These are phyloP conservation scores for Backusella morwellensis DNA, from an alignment of 192 early-diverging fungal species.

Conservation along the genomic window DNA sequence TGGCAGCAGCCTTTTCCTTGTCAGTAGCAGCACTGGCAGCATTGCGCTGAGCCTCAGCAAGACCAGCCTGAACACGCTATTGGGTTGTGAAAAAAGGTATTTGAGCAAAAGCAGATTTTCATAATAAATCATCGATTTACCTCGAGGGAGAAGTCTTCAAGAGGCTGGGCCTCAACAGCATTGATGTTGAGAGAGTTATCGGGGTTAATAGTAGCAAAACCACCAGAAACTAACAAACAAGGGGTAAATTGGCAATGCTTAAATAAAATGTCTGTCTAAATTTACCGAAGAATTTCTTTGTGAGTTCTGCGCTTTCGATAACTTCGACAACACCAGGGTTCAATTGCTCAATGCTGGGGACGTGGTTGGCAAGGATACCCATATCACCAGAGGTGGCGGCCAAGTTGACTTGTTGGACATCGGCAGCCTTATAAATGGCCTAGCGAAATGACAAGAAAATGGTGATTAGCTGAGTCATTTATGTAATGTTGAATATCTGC, in stretches of 20 bases:
- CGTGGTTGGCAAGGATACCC: conserved; percentile 98
- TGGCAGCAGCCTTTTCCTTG: conserved; percentile 76
- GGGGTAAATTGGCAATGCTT: neutral
- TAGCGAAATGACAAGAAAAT: conserved; percentile 30
- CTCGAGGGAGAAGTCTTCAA: conserved; percentile 86
- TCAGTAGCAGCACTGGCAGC: conserved; percentile 64
- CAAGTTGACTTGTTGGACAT: conserved; percentile 92
- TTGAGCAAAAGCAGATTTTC: neutral
- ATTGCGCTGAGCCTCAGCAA: conserved; percentile 80
- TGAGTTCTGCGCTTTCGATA: conserved; percentile 64
- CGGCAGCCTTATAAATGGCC: conserved; percentile 67
- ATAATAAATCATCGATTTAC: conserved; percentile 33
- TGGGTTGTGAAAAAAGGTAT: neutral
- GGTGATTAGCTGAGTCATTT: neutral
- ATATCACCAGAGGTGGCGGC: conserved; percentile 91
- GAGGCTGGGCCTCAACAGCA: conserved; percentile 88
- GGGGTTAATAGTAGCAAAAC: conserved; percentile 96
- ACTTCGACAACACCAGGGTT: conserved; percentile 88
- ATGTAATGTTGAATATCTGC: neutral
- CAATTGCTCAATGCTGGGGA: conserved; percentile 95
- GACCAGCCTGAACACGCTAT: conserved; percentile 67
- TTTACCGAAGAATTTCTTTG: conserved; percentile 93
- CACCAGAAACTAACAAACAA: conserved; percentile 75
- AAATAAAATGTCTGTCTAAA: neutral
- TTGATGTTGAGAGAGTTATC: conserved; percentile 97